phyloP scores from a whole-genome alignment of 257 asterid species.

The Apocynum venetum region DNA sequence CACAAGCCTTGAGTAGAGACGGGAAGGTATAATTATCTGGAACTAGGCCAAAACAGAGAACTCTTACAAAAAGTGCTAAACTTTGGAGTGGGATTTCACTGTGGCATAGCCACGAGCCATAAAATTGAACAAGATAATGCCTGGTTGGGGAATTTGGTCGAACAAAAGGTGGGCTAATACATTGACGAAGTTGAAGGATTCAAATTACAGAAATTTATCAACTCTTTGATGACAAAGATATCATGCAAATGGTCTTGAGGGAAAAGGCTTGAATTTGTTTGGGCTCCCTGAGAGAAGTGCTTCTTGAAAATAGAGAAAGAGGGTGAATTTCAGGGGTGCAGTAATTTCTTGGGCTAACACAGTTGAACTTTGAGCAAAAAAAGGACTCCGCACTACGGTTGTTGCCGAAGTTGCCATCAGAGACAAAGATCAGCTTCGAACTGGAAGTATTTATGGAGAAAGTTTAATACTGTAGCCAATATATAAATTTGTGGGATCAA shows the following conservation, averaged over 20 bases:
- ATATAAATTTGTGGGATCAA: too few relatives aligned
- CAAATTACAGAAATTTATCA: conserved; percentile 20
- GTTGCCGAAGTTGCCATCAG: conserved; percentile 14
- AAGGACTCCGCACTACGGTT: not conserved
- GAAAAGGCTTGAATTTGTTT: conserved; percentile 38
- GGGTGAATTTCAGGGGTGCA: conserved; percentile 12
- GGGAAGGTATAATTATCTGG: conserved; percentile 43
- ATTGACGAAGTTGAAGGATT: conserved; percentile 14
- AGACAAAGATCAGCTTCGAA: not conserved
- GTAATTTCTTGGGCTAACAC: conserved; percentile 10
- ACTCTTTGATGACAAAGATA: conserved; percentile 16
- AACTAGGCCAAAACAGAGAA: conserved; percentile 16
- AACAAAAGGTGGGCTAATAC: conserved; percentile 30
- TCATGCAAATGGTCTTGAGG: conserved; percentile 32
- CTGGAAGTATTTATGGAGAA: not conserved
- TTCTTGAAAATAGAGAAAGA: conserved; percentile 25
- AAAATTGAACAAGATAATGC: conserved; percentile 31
- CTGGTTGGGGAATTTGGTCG: conserved; percentile 31
- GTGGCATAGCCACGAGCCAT: conserved; percentile 41
- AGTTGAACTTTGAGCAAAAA: conserved; percentile 1
- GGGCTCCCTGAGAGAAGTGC: conserved; percentile 28
- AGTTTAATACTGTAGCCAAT: too few relatives aligned
- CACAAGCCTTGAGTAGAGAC: conserved; percentile 39
- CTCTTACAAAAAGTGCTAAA: conserved; percentile 19
- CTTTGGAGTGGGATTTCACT: conserved; percentile 29